Evolutionary conservation across 208 protist species (phyloP), one percentile per base, ranked within the genome.

Genomic region (Zelonia costaricensis): DNA sequence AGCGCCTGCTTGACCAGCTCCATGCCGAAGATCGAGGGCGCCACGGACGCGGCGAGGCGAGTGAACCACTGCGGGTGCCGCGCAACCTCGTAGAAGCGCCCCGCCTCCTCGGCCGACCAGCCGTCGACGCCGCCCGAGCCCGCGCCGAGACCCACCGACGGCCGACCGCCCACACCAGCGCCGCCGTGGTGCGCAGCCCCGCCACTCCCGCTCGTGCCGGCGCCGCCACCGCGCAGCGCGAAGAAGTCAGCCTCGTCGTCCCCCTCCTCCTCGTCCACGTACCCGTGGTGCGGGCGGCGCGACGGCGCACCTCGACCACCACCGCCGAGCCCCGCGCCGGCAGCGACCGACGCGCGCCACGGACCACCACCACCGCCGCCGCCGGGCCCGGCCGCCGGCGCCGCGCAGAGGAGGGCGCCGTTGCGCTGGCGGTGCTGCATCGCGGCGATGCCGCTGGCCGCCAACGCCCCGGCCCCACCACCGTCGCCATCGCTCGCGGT

Each of bases 11-110:
- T 99, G 66, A 99, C 96, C 64, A 99, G 76, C 20, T 95, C 75
- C 62, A 99, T 86, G 25, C 98, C 99, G 78, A 94, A 99, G 55
- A 99, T 98, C 0, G 91, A 96, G 4, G 98, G 98, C 9, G 98
- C 98, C 18, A 99, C 93, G 1, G 94, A 97, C 12, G 74, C 69
- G 30, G 97, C 78, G 56, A 99, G 90, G 35, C 91, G 79, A 1
- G 81, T 40, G 49, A 93, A 92, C 84, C 84, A 93, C 35, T 83
- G 71, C 27, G 86, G 89, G 52, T 97, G 81, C 20, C 92, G 86
- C 46, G 84, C 76, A 61, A 98, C 87, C 59, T 95, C 89, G 69
- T 91, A 94, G 55, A 84, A 91, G 18, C 74, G 72, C 8, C 73
- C 88, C 27, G 74, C 73, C 72, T 94, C 88, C 44, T 86, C 84